Evolutionary conservation across 169 alveolate genomes (phyloP).

Genomic region (Plasmodium vivax): DNA sequence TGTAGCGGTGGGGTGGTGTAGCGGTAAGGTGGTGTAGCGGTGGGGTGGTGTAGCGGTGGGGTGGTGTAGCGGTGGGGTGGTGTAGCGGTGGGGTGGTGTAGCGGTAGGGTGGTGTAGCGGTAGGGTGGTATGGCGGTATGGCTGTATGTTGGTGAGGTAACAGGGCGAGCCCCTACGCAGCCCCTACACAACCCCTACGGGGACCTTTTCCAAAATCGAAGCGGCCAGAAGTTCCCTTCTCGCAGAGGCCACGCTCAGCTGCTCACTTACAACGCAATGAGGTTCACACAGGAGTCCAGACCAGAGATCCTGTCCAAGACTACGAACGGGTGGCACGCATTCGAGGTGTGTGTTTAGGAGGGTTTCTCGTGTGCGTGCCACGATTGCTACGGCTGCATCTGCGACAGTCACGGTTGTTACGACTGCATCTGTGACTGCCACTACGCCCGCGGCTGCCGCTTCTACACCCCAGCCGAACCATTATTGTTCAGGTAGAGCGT

Average conservation of each 20-base stretch:
- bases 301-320: constrained; percentile 55
- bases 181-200: neutral
- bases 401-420: neutral
- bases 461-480: constrained; percentile 12
- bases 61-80: neutral
- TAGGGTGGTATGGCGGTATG: neutral
- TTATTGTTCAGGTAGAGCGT: constrained; percentile 68
- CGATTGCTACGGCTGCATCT: neutral
- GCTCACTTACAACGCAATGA: constrained; percentile 62
- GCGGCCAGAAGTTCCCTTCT: neutral
- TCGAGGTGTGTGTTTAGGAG: neutral
- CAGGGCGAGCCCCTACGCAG: neutral
- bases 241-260: neutral
- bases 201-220: neutral
- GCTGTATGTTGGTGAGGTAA: neutral
- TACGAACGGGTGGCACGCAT: neutral
- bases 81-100: neutral
- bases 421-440: too few relatives aligned
- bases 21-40: neutral
- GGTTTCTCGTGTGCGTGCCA: neutral
- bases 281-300: constrained; percentile 42
- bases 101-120: neutral
- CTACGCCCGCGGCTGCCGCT: neutral
- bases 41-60: neutral
- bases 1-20: neutral